These are phyloP conservation scores for Mrakia frigida DNA, from an alignment of 768 basidiomycete species.

Conservation along the genomic window DNA sequence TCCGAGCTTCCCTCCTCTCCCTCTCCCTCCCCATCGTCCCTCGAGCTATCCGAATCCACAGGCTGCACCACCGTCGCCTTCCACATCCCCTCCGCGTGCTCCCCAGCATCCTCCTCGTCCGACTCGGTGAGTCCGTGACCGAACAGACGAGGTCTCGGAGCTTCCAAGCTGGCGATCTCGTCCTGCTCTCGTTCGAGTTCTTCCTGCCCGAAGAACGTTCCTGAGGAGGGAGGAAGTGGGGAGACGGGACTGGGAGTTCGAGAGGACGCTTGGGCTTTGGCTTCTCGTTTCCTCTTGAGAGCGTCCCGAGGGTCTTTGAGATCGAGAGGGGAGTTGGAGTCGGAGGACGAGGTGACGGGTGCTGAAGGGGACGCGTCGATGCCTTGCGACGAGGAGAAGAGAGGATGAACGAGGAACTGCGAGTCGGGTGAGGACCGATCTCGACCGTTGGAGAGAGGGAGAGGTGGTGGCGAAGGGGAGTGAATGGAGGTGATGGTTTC, in stretches of 20 bases:
- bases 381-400: neutral
- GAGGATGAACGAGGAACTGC: neutral
- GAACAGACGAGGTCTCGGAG: neutral
- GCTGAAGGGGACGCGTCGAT: neutral
- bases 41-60: conserved; percentile 6
- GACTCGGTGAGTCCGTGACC: neutral
- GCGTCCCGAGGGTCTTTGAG: neutral
- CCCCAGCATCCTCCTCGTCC: conserved; percentile 4
- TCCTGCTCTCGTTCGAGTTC: neutral
- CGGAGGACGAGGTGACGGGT: neutral
- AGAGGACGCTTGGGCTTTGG: neutral
- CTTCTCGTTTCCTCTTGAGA: neutral
- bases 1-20: neutral
- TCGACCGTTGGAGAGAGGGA: neutral
- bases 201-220: conserved; percentile 7
- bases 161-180: neutral
- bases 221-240: neutral
- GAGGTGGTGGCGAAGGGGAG: neutral
- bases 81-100: neutral
- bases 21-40: neutral
- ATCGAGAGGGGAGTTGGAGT: neutral
- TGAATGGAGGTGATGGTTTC: neutral
- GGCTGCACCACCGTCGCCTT: conserved; percentile 9
- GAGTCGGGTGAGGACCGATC: neutral
- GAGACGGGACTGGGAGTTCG: neutral